Base-by-base conservation (phyloP, 2,329 filamentous ascomycete species). In the Apiospora arundinis region DNA sequence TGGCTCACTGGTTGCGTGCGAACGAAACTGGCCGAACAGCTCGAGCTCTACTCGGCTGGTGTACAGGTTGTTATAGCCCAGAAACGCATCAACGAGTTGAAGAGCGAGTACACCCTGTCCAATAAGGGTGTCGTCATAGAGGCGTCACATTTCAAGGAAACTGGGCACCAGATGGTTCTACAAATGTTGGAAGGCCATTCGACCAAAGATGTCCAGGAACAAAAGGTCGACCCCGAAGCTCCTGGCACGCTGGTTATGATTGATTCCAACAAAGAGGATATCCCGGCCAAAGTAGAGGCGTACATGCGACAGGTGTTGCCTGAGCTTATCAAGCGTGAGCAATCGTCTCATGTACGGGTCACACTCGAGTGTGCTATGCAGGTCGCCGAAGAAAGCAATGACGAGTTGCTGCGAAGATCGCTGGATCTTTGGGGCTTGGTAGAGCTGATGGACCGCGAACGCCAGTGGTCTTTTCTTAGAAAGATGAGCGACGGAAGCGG, bases 361-460 rank as follows among this genome's bases (percentile, higher is more conserved):
- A 90, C 89, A 2, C 82, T 92, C 44, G 85, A 88, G 67, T 86
- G 85, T 8, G 85, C 85, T 12, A 78, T 81, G 25, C 76, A 80
- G 44, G 77, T 87, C n/a, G 87, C 87, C 0, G 81, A 83, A 48
- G 79, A 84, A 66, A 85, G 85, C 8, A 82, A 84, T 46, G 88
- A 90, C 73, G 85, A 87, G 70, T 81, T 91, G 16, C 81, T 92
- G 8, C 84, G 84, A 69, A 86, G 88, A 72, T 88, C 89, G 1
- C 83, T 92, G 5, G 89, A 92, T 77, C 83, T 92, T 2, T 92
- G 90, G 90, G 88, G 88, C 0, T 83, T 90, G 6, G 89, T 92
- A 5, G 90, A 92, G 77, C 89, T 91, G 65, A 88, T 92, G 71
- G 90, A 92, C 77, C 86, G 89, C 67, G 90, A 92, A 77, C 84